phyloP scores from a whole-genome alignment of 352 stramenopile species.

The Phytopythium cucurbitacearum region DNA sequence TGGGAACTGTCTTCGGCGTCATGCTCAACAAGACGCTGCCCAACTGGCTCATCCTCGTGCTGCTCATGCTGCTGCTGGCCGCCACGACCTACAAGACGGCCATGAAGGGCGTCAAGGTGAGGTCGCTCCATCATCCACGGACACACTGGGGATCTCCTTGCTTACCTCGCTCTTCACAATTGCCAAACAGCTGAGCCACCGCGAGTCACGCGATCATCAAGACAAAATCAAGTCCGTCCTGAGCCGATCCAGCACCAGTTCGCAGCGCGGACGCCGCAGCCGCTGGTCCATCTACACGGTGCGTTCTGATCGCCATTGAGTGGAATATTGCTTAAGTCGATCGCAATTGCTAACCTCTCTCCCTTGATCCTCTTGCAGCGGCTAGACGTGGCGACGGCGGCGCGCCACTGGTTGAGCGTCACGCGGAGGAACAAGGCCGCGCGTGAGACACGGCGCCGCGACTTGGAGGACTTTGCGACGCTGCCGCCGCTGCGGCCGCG shows the following conservation, averaged over 20 bases:
- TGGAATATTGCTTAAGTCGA: too few relatives aligned
- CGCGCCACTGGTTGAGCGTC: slow-evolving; percentile 50
- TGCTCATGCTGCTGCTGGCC: slow-evolving; percentile 72
- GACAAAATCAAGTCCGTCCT: slow-evolving; percentile 46
- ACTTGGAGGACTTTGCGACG: slow-evolving; percentile 63
- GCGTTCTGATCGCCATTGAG: slow-evolving; percentile 2
- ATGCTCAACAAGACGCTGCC: slow-evolving; percentile 83
- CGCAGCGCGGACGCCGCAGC: slow-evolving; percentile 32
- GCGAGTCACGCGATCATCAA: slow-evolving; percentile 44
- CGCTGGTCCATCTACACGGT: slow-evolving; percentile 74
- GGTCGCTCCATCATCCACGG: neutral
- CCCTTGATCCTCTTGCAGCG: slow-evolving; percentile 22
- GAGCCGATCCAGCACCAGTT: slow-evolving; percentile 22
- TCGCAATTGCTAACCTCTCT: neutral
- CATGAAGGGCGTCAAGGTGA: slow-evolving; percentile 62
- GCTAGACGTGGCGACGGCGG: slow-evolving; percentile 62
- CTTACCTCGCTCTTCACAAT: too few relatives aligned
- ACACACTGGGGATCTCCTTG: neutral
- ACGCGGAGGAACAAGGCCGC: slow-evolving; percentile 57
- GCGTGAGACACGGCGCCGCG: slow-evolving; percentile 32
- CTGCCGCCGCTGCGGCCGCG: slow-evolving; percentile 33
- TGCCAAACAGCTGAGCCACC: slow-evolving; percentile 57
- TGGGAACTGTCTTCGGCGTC: slow-evolving; percentile 75
- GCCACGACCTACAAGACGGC: slow-evolving; percentile 75
- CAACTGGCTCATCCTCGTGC: slow-evolving; percentile 77